These are phyloP conservation scores for Hemileccinum impolitum DNA, from an alignment of 768 basidiomycete genomes.

Conservation along the genomic window DNA sequence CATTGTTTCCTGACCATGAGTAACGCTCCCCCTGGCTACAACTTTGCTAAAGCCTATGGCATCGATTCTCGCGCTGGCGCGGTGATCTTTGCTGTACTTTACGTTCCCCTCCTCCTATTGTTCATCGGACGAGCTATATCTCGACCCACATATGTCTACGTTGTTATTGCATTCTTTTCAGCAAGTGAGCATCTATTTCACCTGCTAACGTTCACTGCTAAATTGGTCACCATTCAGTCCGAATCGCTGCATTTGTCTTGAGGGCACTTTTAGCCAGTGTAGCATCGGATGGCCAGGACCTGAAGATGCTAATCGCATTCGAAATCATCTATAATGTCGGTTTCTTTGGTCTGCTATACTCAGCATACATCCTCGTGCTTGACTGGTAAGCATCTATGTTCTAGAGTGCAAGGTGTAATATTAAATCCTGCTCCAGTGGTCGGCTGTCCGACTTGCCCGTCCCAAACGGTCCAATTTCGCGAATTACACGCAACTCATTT, in stretches of 20 bases:
- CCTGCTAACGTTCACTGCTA: not conserved
- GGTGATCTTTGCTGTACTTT: constrained; percentile 31
- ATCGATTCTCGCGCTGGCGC: constrained; percentile 32
- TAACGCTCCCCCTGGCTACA: constrained; percentile 15
- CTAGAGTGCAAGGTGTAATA: not conserved
- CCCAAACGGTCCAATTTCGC: constrained; percentile 18
- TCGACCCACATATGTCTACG: constrained; percentile 27
- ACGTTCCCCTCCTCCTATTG: constrained; percentile 24
- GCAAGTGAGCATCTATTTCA: constrained; percentile 17
- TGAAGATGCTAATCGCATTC: constrained; percentile 25
- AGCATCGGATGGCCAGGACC: constrained; percentile 16
- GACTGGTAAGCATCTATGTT: constrained; percentile 25
- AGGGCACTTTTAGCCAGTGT: constrained; percentile 28
- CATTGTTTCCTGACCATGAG: constrained; percentile 11
- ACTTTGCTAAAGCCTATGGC: constrained; percentile 23
- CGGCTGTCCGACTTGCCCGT: constrained; percentile 24
- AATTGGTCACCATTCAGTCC: constrained; percentile 17
- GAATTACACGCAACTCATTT: constrained; percentile 17
- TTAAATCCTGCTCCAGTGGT: constrained; percentile 10
- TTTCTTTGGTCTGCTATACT: constrained; percentile 35
- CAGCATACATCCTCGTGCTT: constrained; percentile 32
- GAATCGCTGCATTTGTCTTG: constrained; percentile 29
- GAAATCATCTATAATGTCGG: constrained; percentile 34
- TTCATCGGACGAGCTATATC: constrained; percentile 19
- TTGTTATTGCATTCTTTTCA: constrained; percentile 29